Conservation (phyloP, 1,284 basidiomycete species). For the Earliella scabrosa region DNA sequence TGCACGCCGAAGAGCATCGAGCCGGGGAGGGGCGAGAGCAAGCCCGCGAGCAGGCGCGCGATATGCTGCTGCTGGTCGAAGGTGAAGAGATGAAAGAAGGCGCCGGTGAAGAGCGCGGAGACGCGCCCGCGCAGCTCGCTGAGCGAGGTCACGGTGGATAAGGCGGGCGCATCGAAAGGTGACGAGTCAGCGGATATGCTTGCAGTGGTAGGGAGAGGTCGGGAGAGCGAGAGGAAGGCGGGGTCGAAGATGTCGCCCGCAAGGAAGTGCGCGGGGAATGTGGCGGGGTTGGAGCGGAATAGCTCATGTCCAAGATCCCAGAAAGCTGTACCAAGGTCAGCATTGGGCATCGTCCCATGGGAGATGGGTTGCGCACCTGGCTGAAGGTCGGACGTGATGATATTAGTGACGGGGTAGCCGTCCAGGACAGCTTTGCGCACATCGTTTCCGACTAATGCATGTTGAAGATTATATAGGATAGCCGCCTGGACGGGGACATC, state of each 20-base stretch:
- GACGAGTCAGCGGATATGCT: slow-evolving; percentile 16
- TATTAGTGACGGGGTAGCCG: slow-evolving; percentile 37
- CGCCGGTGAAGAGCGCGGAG: slow-evolving; percentile 46
- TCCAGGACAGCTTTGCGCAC: slow-evolving; percentile 44
- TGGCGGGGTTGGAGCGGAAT: slow-evolving; percentile 32
- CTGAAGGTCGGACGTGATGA: slow-evolving; percentile 39
- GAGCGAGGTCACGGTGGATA: slow-evolving; percentile 35
- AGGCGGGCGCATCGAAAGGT: slow-evolving; percentile 27
- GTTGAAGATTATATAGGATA: background rate
- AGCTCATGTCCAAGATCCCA: slow-evolving; percentile 36
- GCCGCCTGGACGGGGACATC: too few relatives aligned
- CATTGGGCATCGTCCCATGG: background rate
- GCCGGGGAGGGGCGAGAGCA: slow-evolving; percentile 39
- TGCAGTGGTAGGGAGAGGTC: slow-evolving; percentile 33
- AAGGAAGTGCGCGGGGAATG: slow-evolving; percentile 47
- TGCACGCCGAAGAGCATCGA: slow-evolving; percentile 39
- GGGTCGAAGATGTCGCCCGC: slow-evolving; percentile 45
- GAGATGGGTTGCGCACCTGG: slow-evolving; percentile 26
- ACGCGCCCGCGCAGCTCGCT: slow-evolving; percentile 44
- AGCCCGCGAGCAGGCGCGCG: slow-evolving; percentile 40
- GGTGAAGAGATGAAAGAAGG: slow-evolving; percentile 53
- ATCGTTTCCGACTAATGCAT: slow-evolving; percentile 45
- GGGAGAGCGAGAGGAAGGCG: slow-evolving; percentile 29
- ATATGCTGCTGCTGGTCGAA: slow-evolving; percentile 43
- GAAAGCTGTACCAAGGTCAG: slow-evolving; percentile 18